These are phyloP conservation scores for Linum lewisii DNA, from an alignment of 345 rosid species.

Conservation along the genomic window DNA sequence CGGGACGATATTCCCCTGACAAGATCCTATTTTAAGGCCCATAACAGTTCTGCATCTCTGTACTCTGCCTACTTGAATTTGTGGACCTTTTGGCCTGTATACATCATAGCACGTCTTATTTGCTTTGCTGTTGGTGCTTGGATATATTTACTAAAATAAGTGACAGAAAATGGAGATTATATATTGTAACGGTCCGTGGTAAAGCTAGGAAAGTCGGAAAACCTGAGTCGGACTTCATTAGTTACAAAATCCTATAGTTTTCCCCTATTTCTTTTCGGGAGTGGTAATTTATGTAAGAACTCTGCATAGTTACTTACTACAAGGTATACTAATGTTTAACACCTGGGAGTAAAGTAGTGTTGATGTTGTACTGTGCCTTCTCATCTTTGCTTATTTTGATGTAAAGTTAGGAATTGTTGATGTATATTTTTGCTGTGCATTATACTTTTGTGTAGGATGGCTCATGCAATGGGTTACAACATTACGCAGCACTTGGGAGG, in stretches of 20 bases:
- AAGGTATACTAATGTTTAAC: too few species aligned
- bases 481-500: conserved; percentile 90
- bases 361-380: too few species aligned
- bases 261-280: not conserved
- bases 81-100: not conserved
- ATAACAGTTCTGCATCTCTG: too few species aligned
- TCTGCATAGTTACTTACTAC: too few species aligned
- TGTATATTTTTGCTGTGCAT: not conserved
- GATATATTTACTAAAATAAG: not conserved
- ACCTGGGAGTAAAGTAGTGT: too few species aligned
- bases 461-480: conserved; percentile 88
- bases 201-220: not conserved
- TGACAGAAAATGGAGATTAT: not conserved
- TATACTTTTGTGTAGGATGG: conserved; percentile 51
- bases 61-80: not conserved
- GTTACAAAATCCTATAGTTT: too few species aligned
- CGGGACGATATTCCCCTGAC: too few species aligned
- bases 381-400: too few species aligned
- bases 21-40: too few species aligned
- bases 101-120: not conserved
- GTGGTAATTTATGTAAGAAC: not conserved
- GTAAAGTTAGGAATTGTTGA: not conserved
- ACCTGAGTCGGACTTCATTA: not conserved
- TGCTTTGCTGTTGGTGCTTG: too few species aligned
- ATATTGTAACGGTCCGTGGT: not conserved